Conservation (phyloP, 352 stramenopile species). For the Thraustochytrium sp. region DNA sequence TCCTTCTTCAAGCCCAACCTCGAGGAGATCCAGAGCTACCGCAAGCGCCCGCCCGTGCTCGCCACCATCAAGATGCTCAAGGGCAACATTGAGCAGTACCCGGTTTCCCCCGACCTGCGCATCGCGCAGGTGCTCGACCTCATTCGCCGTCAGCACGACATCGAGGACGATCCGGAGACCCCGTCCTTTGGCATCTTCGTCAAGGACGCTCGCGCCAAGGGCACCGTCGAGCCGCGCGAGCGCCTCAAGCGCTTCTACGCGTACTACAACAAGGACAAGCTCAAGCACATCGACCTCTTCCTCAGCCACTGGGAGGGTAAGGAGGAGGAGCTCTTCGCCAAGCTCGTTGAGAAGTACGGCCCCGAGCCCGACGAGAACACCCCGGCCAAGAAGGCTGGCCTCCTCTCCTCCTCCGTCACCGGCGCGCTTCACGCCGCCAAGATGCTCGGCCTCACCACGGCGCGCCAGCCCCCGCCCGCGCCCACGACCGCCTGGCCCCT, state of each 20-base stretch:
- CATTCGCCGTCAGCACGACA: conserved; percentile 77
- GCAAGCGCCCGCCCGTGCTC: conserved; percentile 80
- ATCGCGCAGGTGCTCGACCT: conserved; percentile 81
- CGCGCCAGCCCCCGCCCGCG: not conserved
- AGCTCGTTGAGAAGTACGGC: conserved; percentile 56
- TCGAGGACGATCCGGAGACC: conserved; percentile 65
- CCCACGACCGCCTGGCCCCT: conserved; percentile 29
- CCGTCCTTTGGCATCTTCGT: conserved; percentile 59
- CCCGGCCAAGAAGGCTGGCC: not conserved
- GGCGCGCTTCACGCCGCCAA: conserved; percentile 37
- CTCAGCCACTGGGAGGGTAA: conserved; percentile 53
- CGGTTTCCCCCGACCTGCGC: conserved; percentile 82
- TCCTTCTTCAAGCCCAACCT: conserved; percentile 85
- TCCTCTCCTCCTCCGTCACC: conserved; percentile 30
- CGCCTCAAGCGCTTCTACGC: conserved; percentile 47
- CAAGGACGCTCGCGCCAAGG: conserved; percentile 57
- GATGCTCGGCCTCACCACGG: conserved; percentile 38
- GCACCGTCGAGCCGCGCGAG: conserved; percentile 65
- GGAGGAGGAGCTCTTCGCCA: conserved; percentile 39
- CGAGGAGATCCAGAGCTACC: conserved; percentile 84
- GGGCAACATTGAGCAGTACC: conserved; percentile 76
- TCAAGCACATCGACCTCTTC: conserved; percentile 76
- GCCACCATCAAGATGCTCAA: conserved; percentile 84
- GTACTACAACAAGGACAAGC: conserved; percentile 51
- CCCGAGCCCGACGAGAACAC: conserved; percentile 41